These are phyloP conservation scores for Abelmoschus esculentus DNA, from an alignment of 345 rosid species.

Conservation along the genomic window DNA sequence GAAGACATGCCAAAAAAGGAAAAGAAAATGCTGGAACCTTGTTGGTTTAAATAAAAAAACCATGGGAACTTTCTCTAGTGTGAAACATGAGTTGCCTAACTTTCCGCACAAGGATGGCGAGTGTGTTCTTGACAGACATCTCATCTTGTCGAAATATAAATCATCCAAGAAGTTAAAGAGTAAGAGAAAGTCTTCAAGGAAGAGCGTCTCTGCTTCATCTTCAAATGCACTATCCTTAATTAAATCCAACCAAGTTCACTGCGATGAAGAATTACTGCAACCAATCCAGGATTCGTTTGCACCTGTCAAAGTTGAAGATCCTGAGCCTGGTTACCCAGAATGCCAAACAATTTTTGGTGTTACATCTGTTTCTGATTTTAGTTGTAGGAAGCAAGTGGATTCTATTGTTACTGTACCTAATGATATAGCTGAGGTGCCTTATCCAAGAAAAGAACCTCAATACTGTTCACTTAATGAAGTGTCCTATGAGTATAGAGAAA, in stretches of 20 bases:
- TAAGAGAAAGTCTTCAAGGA: slow-evolving; percentile 26
- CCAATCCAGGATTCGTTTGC: slow-evolving; percentile 12
- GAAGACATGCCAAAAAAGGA: slow-evolving; percentile 46
- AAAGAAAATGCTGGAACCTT: slow-evolving; percentile 32
- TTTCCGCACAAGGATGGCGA: slow-evolving; percentile 27
- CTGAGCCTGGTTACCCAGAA: slow-evolving; percentile 28
- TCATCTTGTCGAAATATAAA: slow-evolving; percentile 38
- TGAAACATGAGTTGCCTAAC: background rate
- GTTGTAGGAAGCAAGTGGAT: slow-evolving; percentile 16
- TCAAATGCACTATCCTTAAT: slow-evolving; percentile 6
- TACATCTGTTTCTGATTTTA: slow-evolving; percentile 18
- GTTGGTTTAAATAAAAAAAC: too few relatives aligned
- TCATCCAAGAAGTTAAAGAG: slow-evolving; percentile 31
- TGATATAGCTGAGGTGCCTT: slow-evolving; percentile 17
- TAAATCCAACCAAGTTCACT: background rate
- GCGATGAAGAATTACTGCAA: slow-evolving; percentile 14
- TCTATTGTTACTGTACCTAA: slow-evolving; percentile 6
- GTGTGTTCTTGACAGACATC: slow-evolving; percentile 43
- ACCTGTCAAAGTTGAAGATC: slow-evolving; percentile 35
- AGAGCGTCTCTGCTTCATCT: slow-evolving; percentile 14
- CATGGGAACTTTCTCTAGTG: too few relatives aligned
- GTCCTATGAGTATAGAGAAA: slow-evolving; percentile 14
- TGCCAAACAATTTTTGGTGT: slow-evolving; percentile 13
- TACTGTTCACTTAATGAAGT: slow-evolving; percentile 18
- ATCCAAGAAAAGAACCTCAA: slow-evolving; percentile 18